A percentile compares a stretch with the other conserved stretches of the same genome.
Conservation (phyloP, 129 eudicot genomes). For the Flaveria trinervia region DNA sequence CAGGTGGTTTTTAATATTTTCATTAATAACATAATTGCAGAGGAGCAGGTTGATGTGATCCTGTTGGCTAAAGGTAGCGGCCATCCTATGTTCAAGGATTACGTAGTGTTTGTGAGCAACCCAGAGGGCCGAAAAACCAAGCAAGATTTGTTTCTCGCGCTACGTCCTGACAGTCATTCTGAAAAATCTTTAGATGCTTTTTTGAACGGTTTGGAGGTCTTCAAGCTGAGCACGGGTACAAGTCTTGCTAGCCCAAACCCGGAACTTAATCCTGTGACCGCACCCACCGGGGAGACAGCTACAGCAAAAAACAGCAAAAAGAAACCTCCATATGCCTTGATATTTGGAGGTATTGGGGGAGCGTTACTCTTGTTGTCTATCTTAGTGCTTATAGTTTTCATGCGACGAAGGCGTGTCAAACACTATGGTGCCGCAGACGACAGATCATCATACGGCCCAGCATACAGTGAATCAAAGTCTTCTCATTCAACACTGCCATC, state of each 20-base stretch:
- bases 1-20: too few relatives aligned
- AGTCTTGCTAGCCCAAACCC: slow-evolving; percentile 46
- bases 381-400: slow-evolving; percentile 24
- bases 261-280: slow-evolving; percentile 10
- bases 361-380: slow-evolving; percentile 20
- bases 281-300: not conserved
- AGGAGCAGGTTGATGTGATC: too few relatives aligned
- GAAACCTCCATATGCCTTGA: not conserved
- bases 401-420: slow-evolving; percentile 19
- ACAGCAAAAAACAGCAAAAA: not conserved
- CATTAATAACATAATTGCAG: too few relatives aligned
- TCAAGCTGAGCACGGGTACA: slow-evolving; percentile 36
- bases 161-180: too few relatives aligned
- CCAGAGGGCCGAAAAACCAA: too few relatives aligned
- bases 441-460: slow-evolving; percentile 28
- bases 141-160: too few relatives aligned
- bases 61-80: too few relatives aligned
- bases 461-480: slow-evolving; percentile 26
- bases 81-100: too few relatives aligned
- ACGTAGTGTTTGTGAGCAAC: too few relatives aligned
- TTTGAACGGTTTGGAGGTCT: slow-evolving; percentile 54
- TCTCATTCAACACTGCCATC: slow-evolving; percentile 22
- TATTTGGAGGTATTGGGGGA: slow-evolving; percentile 37
- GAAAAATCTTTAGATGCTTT: too few relatives aligned
- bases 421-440: not conserved